Conservation (phyloP, 345 rosid genomes). For the Aquilaria yunnanensis region DNA sequence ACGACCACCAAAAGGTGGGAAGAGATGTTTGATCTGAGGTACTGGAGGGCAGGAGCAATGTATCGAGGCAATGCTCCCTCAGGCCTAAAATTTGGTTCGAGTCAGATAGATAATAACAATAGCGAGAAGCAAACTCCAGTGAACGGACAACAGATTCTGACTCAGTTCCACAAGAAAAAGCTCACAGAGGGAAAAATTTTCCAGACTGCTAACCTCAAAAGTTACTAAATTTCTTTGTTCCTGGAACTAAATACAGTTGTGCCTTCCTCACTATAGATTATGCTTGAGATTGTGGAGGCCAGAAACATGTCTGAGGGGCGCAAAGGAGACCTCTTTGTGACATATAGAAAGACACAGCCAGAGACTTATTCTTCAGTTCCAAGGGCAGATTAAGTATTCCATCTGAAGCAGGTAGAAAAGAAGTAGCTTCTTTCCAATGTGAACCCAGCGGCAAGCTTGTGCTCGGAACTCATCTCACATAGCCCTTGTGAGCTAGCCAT, state of each 20-base stretch:
- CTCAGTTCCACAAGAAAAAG: conserved; percentile 10
- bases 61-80: conserved; percentile 14
- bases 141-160: not conserved
- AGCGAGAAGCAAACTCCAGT: not conserved
- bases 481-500: not conserved
- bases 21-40: conserved; percentile 34
- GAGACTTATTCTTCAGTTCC: conserved; percentile 7
- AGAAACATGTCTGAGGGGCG: conserved; percentile 6
- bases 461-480: conserved; percentile 15
- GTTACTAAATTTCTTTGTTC: too few species aligned
- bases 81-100: conserved; percentile 8
- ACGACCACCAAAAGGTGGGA: conserved; percentile 37
- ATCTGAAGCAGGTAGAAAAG: conserved; percentile 13
- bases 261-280: conserved; percentile 6
- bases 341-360: conserved; percentile 14
- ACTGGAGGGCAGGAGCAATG: conserved; percentile 38
- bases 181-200: conserved; percentile 8
- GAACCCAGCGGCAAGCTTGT: conserved; percentile 25
- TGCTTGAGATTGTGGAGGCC: conserved; percentile 16
- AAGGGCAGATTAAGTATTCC: conserved; percentile 19
- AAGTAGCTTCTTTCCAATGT: conserved; percentile 15
- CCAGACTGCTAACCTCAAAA: not conserved
- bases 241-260: not conserved
- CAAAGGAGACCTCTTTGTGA: conserved; percentile 7
- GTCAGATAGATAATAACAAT: conserved; percentile 2